Evolutionary conservation across 78 protist species (phyloP), one percentile per base, ranked within the genome.

Genomic region (Creolimax fragrantissima): DNA sequence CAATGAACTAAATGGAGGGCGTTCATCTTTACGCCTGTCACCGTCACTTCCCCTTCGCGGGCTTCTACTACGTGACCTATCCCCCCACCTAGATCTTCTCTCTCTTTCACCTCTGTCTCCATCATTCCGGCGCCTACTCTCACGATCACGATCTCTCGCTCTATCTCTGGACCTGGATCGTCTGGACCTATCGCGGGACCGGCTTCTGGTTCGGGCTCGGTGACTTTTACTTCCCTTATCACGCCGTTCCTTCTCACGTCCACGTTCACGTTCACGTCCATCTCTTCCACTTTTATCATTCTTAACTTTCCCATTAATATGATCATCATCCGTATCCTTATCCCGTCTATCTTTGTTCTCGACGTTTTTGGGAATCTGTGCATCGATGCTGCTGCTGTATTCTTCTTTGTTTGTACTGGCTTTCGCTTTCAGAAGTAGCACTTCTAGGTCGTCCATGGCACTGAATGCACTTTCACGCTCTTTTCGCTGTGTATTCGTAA

Each of bases 401-500:
- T 11, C 83, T n/a, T 89, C 84, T n/a, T 32, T 36, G 41, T 44
- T 7, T n/a, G 74, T 58, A 58, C 74, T 58, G 74, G 74, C 1
- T 85, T 24, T 84, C 17, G 35, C 81, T 43, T n/a, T 92, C 4
- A 47, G 37, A 7, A 92, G 90, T 41, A 74, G 37, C 86, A 7
- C 3, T n/a, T 92, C 93, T 44, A 92, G 41, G 91, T 85, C 67
- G 35, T 44, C 91, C 45, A 85, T 43, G 2, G 85, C 74, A 44
- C 45, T 42, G 42, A 36, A n/a, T 5, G 11, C 88, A 7, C 89
- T 32, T 90, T 37, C 42, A 17, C 7, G 37, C 89, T 90, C 45
- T 39, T 24, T 85, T 90, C 67, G 74, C 74, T 58, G 74, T 58
- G 74, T n/a, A 47, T 47, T 24, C 11, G 11, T 47, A 47, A 47